Evolutionary conservation across 2,329 filamentous ascomycete species (phyloP).

Genomic region (Cladophialophora chaetospira): DNA sequence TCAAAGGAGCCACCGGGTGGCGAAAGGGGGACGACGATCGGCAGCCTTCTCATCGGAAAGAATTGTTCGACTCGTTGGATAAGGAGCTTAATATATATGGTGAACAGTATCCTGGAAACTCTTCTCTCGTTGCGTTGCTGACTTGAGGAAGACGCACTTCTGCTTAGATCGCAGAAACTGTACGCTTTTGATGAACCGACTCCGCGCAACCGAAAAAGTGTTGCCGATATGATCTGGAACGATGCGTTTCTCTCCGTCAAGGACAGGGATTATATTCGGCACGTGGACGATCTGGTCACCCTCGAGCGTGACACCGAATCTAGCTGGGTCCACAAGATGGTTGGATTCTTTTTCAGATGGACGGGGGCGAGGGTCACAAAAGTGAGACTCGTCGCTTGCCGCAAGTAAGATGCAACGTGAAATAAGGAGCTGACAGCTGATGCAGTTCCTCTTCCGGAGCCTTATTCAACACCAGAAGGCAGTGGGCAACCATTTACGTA

Average conservation of each 20-base stretch:
- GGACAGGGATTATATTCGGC: constrained; percentile 16
- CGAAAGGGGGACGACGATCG: constrained; percentile 12
- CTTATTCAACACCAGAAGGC: neutral
- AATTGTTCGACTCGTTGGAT: constrained; percentile 4
- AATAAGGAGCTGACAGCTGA: neutral
- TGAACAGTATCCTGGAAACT: neutral
- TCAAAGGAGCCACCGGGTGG: neutral
- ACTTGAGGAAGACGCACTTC: constrained; percentile 13
- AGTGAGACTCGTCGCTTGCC: no score
- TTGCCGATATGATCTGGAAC: constrained; percentile 15
- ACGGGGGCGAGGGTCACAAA: no score
- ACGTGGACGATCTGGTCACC: constrained; percentile 19
- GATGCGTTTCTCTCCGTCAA: constrained; percentile 2
- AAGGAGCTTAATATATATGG: constrained; percentile 14
- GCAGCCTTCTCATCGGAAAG: constrained; percentile 1
- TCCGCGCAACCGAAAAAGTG: neutral
- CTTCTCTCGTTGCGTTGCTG: neutral
- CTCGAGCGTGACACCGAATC: constrained; percentile 11
- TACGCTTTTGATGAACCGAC: constrained; percentile 9
- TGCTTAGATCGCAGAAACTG: constrained; percentile 3
- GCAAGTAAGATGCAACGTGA: no score
- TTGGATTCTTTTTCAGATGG: constrained; percentile 1
- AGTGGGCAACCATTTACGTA: neutral
- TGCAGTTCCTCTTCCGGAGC: neutral
- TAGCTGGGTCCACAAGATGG: constrained; percentile 13